phyloP scores from a whole-genome alignment of 176 grass and related monocot species.

The Oryza glumipatula region DNA sequence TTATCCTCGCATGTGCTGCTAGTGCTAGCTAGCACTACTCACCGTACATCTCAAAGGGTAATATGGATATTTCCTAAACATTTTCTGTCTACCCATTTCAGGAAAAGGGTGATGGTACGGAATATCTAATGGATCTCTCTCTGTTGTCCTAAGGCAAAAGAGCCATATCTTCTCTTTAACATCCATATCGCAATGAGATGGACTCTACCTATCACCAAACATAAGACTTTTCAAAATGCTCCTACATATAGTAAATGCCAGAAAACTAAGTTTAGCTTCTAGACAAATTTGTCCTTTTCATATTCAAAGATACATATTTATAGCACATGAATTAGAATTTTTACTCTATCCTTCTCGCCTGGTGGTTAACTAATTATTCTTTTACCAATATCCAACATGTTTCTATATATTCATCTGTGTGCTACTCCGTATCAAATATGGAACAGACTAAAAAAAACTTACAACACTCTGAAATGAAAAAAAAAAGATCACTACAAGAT shows the following conservation, averaged over 20 bases:
- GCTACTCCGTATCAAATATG: no score
- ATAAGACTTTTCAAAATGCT: neutral
- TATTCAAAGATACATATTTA: neutral
- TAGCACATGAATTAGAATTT: no score
- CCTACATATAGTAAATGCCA: neutral
- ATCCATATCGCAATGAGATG: neutral
- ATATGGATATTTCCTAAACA: neutral
- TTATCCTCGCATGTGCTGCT: no score
- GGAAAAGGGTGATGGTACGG: neutral
- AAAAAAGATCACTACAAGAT: no score
- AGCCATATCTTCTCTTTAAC: neutral
- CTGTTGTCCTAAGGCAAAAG: neutral
- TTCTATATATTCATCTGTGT: no score
- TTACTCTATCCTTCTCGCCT: no score
- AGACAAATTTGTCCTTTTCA: neutral
- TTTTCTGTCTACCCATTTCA: neutral
- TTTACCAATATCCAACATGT: no score
- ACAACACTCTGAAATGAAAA: no score
- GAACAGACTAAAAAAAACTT: no score
- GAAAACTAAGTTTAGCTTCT: neutral
- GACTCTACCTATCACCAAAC: neutral
- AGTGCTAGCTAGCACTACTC: no score
- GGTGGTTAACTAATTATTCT: no score
- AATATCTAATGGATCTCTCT: neutral
- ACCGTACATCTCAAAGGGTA: no score